Base-by-base conservation (phyloP, 2,329 filamentous ascomycete species). In the Metarhizium humberi region DNA sequence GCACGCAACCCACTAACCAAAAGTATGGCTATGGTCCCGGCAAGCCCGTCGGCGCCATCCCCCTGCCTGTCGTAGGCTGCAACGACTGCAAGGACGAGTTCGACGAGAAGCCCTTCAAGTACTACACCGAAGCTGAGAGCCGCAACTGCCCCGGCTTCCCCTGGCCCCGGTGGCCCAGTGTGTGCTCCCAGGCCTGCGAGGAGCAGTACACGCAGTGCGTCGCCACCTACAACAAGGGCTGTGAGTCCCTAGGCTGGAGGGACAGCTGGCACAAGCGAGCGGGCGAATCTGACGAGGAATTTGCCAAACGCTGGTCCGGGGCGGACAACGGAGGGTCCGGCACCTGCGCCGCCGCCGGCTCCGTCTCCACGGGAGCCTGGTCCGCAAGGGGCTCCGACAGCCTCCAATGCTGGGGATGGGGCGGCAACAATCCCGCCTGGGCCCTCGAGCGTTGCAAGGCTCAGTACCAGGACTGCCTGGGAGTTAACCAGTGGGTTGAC, bases 21-120 rank as follows among this genome's bases (percentile, higher is more conserved):
- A 77, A 78, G 65, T 80, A 78, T 61, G 84, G 82, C 53, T 92
- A 91, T 64, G 83, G 81, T 1, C 84, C 86, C 2, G 81, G 85
- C 40, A 84, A 73, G 52, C 73, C 77, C 3, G 76, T 81, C 16
- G 79, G 77, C 51, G 73, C 70, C 57, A 80, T 82, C 53, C 67
- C 70, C 25, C 67, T 82, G 53, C 79, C 79, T 49, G 66, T 78
- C 55, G 72, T 82, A 36, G 76, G 74, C 29, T 82, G 79, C 72
- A 82, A 81, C 66, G 78, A 82, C 60, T 60, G 76, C 45, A 63
- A 69, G 56, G 55, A 58, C 7, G 75, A 80, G 58, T 76, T 70
- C 60, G 58, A 60, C 32, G 60, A 60, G 53, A 73, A 75, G 59
- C 71, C 72, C 18, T 80, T 79, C 70, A 82, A 82, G 71, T 68